Evolutionary conservation across 345 rosid genomes (phyloP).

Genomic region (Citrus sp.): DNA sequence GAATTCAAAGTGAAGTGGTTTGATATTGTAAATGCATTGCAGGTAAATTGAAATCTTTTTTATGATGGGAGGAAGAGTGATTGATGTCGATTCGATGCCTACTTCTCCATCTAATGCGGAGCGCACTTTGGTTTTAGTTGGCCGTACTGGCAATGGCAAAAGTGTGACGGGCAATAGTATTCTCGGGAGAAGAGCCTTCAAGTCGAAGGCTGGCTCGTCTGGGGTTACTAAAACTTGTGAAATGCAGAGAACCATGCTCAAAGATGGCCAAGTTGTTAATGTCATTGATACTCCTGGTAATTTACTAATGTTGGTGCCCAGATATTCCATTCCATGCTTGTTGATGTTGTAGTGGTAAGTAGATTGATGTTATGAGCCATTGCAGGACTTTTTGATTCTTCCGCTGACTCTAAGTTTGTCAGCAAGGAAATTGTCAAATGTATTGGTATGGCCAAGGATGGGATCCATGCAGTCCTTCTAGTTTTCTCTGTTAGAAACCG

Average conservation of each 20-base stretch:
- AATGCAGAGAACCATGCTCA: conserved; percentile 44
- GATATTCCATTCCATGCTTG: neutral
- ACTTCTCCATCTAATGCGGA: no score
- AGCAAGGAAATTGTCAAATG: conserved; percentile 85
- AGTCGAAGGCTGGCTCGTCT: no score
- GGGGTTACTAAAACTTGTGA: conserved; percentile 39
- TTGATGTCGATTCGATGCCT: conserved; percentile 29
- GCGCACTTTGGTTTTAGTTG: no score
- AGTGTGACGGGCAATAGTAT: no score
- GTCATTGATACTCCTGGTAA: conserved; percentile 94
- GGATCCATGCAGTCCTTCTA: conserved; percentile 73
- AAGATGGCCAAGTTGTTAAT: conserved; percentile 68
- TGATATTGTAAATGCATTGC: neutral
- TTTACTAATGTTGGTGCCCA: neutral
- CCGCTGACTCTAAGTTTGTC: conserved; percentile 51
- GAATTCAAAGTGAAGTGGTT: no score
- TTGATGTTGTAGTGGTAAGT: neutral
- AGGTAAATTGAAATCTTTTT: conserved; percentile 10
- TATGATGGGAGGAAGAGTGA: conserved; percentile 77
- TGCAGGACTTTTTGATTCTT: conserved; percentile 78
- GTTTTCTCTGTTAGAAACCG: conserved; percentile 66
- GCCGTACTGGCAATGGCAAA: no score
- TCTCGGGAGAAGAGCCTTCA: no score
- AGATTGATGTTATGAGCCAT: conserved; percentile 3
- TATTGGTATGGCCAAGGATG: conserved; percentile 76